Evolutionary conservation across 2,329 filamentous ascomycete species (phyloP).

Genomic region (Ceratocystis papillata): DNA sequence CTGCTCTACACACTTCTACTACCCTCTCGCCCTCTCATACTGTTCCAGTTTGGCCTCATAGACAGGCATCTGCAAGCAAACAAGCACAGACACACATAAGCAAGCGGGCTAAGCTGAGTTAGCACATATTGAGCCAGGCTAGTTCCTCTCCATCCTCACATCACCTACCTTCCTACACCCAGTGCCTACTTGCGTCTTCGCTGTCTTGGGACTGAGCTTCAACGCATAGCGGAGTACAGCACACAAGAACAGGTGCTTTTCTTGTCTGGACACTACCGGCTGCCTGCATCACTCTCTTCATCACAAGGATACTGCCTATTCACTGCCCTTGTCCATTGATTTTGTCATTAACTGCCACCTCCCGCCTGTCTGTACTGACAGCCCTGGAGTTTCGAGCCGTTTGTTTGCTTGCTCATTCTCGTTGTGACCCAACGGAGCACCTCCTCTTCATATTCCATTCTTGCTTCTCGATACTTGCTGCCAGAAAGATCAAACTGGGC

Average conservation of each 20-base stretch:
- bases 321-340: slow-evolving; percentile 7
- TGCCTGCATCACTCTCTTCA: slow-evolving; percentile 9
- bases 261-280: not conserved
- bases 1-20: not conserved
- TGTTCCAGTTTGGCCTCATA: not conserved
- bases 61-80: slow-evolving; percentile 11
- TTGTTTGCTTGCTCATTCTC: slow-evolving; percentile 5
- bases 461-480: not conserved
- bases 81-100: slow-evolving; percentile 12
- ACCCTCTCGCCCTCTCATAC: not conserved
- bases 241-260: not conserved
- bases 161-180: not conserved
- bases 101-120: not conserved
- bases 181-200: not conserved
- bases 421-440: not conserved
- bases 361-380: not conserved
- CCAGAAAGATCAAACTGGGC: not conserved
- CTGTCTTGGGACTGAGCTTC: slow-evolving; percentile 3
- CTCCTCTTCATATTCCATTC: not conserved
- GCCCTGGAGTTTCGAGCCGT: slow-evolving; percentile 3
- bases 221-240: not conserved
- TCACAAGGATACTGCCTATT: slow-evolving; percentile 2
- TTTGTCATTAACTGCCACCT: slow-evolving; percentile 13
- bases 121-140: slow-evolving; percentile 8
- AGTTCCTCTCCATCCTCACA: slow-evolving; percentile 1